Conservation (phyloP, 78 protist species). For the Dictyostelium firmibasis region DNA sequence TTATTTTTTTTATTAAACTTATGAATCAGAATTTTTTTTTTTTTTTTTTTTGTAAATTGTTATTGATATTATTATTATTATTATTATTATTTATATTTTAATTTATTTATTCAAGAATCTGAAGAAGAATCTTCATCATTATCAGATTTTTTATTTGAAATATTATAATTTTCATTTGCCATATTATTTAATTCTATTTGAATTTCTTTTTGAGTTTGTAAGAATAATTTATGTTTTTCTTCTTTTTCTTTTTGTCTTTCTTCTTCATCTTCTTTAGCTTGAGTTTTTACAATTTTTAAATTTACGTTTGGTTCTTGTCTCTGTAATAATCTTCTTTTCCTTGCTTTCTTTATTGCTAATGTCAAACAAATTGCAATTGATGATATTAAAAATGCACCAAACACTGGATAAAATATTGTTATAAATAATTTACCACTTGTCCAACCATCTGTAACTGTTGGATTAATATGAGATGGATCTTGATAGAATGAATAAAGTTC, state of each 20-base stretch:
- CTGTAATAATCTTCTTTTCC: neutral
- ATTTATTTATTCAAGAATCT: neutral
- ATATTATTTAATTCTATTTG: neutral
- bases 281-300: neutral
- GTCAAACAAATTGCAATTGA: neutral
- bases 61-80: neutral
- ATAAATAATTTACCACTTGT: neutral
- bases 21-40: too few relatives aligned
- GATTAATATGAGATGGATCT: neutral
- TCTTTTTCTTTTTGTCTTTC: neutral
- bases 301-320: conserved; percentile 20
- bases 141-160: neutral
- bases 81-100: neutral
- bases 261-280: conserved; percentile 2
- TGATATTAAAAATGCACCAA: neutral
- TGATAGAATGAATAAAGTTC: neutral
- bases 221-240: neutral
- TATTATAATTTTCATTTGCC: neutral
- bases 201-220: neutral
- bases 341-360: conserved; percentile 24
- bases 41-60: neutral
- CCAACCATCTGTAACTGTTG: neutral
- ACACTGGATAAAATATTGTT: neutral
- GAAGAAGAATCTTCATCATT: neutral
- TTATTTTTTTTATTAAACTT: too few relatives aligned